Percentiles rank a stretch among this genome's conserved stretches.
Evolutionary conservation across 495 filamentous ascomycete genomes (phyloP).

Genomic region (Penicillium angulare): DNA sequence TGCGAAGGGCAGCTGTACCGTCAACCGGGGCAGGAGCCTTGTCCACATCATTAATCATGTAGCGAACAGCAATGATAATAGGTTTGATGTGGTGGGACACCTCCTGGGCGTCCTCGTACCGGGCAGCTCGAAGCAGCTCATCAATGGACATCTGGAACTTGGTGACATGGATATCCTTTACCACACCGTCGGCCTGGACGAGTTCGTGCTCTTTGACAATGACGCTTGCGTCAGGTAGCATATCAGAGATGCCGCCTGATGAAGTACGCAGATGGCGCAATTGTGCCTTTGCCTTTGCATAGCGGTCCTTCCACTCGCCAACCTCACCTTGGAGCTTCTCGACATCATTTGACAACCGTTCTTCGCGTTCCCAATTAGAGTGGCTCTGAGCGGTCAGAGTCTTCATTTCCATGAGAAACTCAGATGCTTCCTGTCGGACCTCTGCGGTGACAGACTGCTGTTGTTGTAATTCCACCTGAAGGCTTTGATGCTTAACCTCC

Average conservation of each 20-base stretch:
- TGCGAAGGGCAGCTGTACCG: slow-evolving; percentile 41
- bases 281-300: slow-evolving; percentile 83
- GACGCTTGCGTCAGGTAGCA: slow-evolving; percentile 59
- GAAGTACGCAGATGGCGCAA: slow-evolving; percentile 77
- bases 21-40: slow-evolving; percentile 45
- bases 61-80: slow-evolving; percentile 75
- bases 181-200: slow-evolving; percentile 66
- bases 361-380: slow-evolving; percentile 77
- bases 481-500: slow-evolving; percentile 65
- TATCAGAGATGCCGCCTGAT: slow-evolving; percentile 66
- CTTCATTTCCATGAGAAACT: slow-evolving; percentile 88
- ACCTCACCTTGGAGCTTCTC: slow-evolving; percentile 75
- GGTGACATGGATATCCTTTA: slow-evolving; percentile 90
- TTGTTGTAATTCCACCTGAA: slow-evolving; percentile 66
- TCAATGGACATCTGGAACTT: slow-evolving; percentile 95
- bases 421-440: slow-evolving; percentile 79
- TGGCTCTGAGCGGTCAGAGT: slow-evolving; percentile 74
- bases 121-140: slow-evolving; percentile 78
- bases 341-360: slow-evolving; percentile 69
- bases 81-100: slow-evolving; percentile 78
- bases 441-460: slow-evolving; percentile 86
- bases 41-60: slow-evolving; percentile 77
- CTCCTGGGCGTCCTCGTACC: slow-evolving; percentile 65
- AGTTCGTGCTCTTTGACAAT: slow-evolving; percentile 69
- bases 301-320: slow-evolving; percentile 84